Conservation (phyloP, 1,284 basidiomycete species). For the Jaminaea rosea region DNA sequence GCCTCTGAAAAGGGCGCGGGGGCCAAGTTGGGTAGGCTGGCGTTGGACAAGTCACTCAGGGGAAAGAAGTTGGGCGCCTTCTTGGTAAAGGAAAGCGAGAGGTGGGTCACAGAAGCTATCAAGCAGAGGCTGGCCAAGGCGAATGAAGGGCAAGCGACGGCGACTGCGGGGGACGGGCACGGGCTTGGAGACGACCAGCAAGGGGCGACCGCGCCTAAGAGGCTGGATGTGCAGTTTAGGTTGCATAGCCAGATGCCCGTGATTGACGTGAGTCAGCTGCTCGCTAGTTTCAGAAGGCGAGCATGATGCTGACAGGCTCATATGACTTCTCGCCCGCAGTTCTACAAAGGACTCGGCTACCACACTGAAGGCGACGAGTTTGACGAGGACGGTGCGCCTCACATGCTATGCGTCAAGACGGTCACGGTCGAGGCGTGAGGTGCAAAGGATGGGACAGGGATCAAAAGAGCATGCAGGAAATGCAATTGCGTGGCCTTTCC, state of each 20-base stretch:
- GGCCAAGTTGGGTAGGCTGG: constrained; percentile 1
- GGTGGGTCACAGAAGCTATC: not conserved
- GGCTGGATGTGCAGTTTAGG: not conserved
- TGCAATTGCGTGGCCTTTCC: no score
- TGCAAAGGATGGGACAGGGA: no score
- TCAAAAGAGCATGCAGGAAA: no score
- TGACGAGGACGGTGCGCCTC: not conserved
- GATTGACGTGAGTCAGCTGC: not conserved
- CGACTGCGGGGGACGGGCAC: no score
- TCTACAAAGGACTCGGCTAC: constrained; percentile 1
- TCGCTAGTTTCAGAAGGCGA: not conserved
- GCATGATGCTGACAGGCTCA: not conserved
- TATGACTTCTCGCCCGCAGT: not conserved
- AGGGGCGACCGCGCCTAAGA: no score
- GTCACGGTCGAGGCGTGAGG: not conserved
- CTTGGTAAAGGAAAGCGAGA: not conserved
- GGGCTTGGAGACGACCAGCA: no score
- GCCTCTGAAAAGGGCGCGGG: no score
- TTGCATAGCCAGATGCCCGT: not conserved
- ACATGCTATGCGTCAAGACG: not conserved
- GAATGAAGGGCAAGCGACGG: not conserved
- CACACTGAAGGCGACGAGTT: not conserved
- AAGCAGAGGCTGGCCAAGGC: not conserved
- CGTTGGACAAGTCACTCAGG: not conserved
- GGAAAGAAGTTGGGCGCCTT: not conserved